Base-by-base conservation (phyloP, 352 stramenopile species). In the Pythium periplocum region DNA sequence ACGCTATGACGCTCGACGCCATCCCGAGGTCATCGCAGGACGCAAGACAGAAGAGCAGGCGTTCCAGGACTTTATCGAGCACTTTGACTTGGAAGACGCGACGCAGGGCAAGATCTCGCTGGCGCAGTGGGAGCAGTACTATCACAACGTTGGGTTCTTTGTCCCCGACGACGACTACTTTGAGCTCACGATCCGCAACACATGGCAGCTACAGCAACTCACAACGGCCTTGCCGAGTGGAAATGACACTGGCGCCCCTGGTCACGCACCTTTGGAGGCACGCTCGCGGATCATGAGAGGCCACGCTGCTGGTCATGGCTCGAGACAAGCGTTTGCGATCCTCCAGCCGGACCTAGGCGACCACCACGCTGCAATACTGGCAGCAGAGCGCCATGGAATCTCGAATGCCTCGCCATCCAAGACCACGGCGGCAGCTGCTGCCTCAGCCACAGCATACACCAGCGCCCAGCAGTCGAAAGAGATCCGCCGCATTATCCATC, bases 121-220 rank as follows among this genome's bases (percentile, higher is more conserved):
- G 26, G 70, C 81, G 11, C 70, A 83, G 9, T 92, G 78, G 78
- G 73, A 76, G 38, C 71, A 83, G 30, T 98, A 97, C 68, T 98
- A 98, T 67, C 64, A 71, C 3, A 96, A 96, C 59, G 69, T 97
- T 32, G 93, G 80, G 34, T 83, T 82, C 17, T 74, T 64, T 37
- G 92, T 97, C 53, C 86, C 97, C 47, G 78, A 94, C 66, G 90
- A 97, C 59, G 86, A 97, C 38, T 96, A 97, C 56, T 97, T 97
- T 56, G 87, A 96, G 68, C 66, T 93, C 44, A 94, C 97, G 82
- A 88, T 97, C 63, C 83, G 85, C 53, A 96, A 96, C 54, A 78
- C 77, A 26, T 26, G 17, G 17, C 17, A 26, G 17, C 17, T 26
- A 26, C 17, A 26, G 17, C 17, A 26, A 26, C 17, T 26, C 17